Base-by-base conservation (phyloP, 2,329 filamentous ascomycete species). In the Exophiala sideris region DNA sequence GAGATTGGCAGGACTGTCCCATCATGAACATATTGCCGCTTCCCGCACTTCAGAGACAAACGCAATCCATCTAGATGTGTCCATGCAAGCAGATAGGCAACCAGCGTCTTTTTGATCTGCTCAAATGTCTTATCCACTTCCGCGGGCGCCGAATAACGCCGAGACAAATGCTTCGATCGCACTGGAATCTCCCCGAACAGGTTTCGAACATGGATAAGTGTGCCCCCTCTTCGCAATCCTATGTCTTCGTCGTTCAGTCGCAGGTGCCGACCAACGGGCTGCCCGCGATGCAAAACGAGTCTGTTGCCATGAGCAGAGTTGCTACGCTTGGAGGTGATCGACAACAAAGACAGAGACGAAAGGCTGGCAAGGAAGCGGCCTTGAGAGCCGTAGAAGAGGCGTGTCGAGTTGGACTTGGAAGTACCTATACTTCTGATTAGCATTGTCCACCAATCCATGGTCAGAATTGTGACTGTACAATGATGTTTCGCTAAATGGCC, bases 111-210 rank as follows among this genome's bases (percentile, higher is more conserved):
- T 57, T 82, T 79, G 12, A 95, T 71, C 1, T 70, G 70, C 24
- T 84, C 79, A 83, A 88, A 92, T 48, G 87, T 79, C 59, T 79
- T 86, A 16, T 79, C 77, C 3, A 79, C 70, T 45, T 85, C 74
- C 20, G 75, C 66, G 9, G 76, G 61, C 61, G 76, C 77, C 64
- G 82, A 74, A 36, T 77, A 68, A 59, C 75, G 71, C 2, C 83
- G 62, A 0, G 81, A 81, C 58, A 91, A 81, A 63, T 91, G 88
- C 67, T 94, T 95, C 21, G 95, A 86, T 11, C 92, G 84, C 10
- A 96, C 92, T 0, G 92, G 91, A 82, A 96, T 89, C 54, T 85
- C 87, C 0, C 91, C 91, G 70, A 96, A 97, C 1, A 96, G 75
- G 67, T 96, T 86, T 52, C 85, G 82, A 5, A 95, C 86, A 0